A percentile compares a stretch with the other conserved stretches of the same genome.
Conservation (phyloP, 805 yeast genomes). For the Cyberlindnera amylophila region DNA sequence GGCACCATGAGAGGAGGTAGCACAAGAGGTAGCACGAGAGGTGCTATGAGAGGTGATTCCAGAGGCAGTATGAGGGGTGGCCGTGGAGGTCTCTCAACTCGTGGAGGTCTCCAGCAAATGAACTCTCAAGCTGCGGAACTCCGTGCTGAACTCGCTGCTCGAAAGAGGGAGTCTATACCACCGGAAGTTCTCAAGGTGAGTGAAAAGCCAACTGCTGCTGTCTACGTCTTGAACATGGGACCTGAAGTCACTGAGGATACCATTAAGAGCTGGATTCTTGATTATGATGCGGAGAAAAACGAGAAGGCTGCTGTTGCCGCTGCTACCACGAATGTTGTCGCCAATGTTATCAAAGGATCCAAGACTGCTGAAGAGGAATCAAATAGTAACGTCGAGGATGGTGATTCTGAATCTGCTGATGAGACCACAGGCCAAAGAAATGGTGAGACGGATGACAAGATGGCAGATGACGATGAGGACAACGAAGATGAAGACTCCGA, state of each 20-base stretch:
- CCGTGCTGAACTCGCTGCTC: conserved; percentile 1
- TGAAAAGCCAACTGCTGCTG: conserved; percentile 13
- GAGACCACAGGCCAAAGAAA: not conserved
- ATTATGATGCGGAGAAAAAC: not conserved
- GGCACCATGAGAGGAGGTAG: not conserved
- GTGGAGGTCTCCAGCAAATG: not conserved
- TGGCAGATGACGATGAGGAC: not conserved
- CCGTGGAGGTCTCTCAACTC: not conserved
- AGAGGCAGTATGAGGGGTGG: not conserved
- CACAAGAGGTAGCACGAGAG: conserved; percentile 1
- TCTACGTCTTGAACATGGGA: conserved; percentile 14
- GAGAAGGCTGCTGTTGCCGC: not conserved
- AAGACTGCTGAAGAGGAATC: conserved; percentile 1
- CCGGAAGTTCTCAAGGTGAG: conserved; percentile 15
- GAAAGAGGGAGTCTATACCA: conserved; percentile 3
- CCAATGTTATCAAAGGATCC: not conserved
- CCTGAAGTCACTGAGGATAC: conserved; percentile 15
- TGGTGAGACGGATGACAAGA: not conserved
- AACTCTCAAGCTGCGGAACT: not conserved
- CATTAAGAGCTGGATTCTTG: conserved; percentile 15
- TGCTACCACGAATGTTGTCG: not conserved
- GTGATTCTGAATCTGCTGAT: too few species aligned
- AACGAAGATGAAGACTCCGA: not conserved
- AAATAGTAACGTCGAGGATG: too few species aligned
- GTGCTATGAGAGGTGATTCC: not conserved